phyloP scores from a whole-genome alignment of 2,329 filamentous ascomycete species.

The Xylariaceae sp. region DNA sequence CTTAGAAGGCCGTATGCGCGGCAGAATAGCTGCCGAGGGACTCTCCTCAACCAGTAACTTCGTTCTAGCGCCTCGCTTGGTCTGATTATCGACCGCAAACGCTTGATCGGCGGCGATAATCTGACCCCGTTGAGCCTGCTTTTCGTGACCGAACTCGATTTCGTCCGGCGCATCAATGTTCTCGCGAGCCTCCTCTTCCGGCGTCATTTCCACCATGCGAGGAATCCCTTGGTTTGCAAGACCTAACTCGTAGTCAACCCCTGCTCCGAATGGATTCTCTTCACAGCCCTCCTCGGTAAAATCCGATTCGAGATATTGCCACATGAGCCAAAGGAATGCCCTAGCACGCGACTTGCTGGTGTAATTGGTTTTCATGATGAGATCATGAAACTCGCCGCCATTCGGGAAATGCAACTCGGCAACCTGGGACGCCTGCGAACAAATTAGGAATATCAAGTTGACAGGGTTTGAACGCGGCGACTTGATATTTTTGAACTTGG shows the following conservation, averaged over 20 bases:
- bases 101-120: slow-evolving; percentile 73
- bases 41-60: slow-evolving; percentile 45
- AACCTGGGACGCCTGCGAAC: slow-evolving; percentile 82
- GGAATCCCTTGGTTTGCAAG: slow-evolving; percentile 67
- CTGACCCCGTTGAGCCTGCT: slow-evolving; percentile 67
- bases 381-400: slow-evolving; percentile 86
- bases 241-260: slow-evolving; percentile 59
- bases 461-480: slow-evolving; percentile 87
- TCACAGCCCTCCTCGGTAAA: slow-evolving; percentile 83
- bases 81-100: slow-evolving; percentile 57
- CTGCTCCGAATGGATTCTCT: slow-evolving; percentile 82
- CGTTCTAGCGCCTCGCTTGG: slow-evolving; percentile 45
- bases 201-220: slow-evolving; percentile 56
- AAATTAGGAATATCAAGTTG: slow-evolving; percentile 92
- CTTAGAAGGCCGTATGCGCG: slow-evolving; percentile 58
- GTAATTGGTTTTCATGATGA: slow-evolving; percentile 84
- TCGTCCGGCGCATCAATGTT: slow-evolving; percentile 64
- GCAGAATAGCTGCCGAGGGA: slow-evolving; percentile 51
- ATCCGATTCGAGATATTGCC: slow-evolving; percentile 97
- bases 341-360: slow-evolving; percentile 77
- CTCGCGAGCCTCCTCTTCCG: slow-evolving; percentile 61
- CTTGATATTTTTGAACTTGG: slow-evolving; percentile 66
- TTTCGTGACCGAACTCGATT: slow-evolving; percentile 38
- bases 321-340: slow-evolving; percentile 96
- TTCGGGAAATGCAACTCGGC: slow-evolving; percentile 88